phyloP scores from a whole-genome alignment of 169 alveolate species.

The Eimeria maxima region DNA sequence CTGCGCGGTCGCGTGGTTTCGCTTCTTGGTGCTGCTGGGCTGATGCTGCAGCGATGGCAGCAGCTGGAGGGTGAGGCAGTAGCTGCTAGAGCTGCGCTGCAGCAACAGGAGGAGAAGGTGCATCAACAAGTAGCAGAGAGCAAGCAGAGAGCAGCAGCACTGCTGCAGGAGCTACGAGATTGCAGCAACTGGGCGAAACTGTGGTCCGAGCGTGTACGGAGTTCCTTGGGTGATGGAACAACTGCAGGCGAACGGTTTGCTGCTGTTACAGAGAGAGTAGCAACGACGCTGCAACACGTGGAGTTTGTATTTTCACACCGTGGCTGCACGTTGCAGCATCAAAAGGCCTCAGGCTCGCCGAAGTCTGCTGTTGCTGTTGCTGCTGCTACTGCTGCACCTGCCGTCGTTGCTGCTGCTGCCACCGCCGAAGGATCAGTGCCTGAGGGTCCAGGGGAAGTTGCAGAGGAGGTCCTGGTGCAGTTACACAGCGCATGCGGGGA shows the following conservation, averaged over 20 bases:
- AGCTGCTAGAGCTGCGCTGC: background rate
- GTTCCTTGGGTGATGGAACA: background rate
- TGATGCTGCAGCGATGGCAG: slow-evolving; percentile 7
- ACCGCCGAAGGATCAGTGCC: too few relatives aligned
- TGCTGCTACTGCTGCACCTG: too few relatives aligned
- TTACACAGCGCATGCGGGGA: too few relatives aligned
- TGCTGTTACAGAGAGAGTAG: background rate
- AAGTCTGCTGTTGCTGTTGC: too few relatives aligned
- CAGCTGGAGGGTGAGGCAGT: background rate
- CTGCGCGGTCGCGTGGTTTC: background rate
- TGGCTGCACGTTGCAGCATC: background rate
- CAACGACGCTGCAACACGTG: background rate
- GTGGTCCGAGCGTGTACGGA: background rate
- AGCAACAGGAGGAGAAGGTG: background rate
- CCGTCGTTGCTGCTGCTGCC: too few relatives aligned
- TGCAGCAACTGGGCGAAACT: background rate
- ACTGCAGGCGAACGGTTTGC: background rate
- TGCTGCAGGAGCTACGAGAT: background rate
- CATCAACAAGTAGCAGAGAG: too few relatives aligned
- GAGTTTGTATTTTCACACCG: background rate
- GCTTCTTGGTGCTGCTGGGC: background rate
- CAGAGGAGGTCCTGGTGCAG: too few relatives aligned
- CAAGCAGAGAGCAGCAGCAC: background rate
- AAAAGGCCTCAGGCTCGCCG: too few relatives aligned
- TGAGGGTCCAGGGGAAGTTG: too few relatives aligned